Conservation (phyloP, 1,284 basidiomycete species). For the Boletus sp. region DNA sequence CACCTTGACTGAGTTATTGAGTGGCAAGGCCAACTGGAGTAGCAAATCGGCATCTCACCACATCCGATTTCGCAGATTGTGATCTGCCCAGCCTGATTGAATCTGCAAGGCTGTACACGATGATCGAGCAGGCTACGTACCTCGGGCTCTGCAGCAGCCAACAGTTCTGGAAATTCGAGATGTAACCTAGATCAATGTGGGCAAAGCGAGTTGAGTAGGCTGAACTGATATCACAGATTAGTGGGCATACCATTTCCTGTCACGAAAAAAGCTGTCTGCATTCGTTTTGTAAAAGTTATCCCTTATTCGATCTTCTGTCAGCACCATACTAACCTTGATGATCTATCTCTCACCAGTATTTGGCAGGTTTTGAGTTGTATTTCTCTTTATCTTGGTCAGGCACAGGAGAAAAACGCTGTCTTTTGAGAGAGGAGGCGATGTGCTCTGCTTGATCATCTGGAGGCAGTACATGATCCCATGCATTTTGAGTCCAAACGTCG, state of each 20-base stretch:
- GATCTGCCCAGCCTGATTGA: constrained; percentile 65
- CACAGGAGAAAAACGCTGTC: constrained; percentile 68
- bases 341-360: constrained; percentile 51
- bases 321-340: too few relatives aligned
- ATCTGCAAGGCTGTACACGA: constrained; percentile 1
- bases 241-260: constrained; percentile 89
- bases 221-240: too few relatives aligned
- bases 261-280: constrained; percentile 84
- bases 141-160: constrained; percentile 63
- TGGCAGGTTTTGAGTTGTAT: constrained; percentile 72
- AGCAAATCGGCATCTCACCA: constrained; percentile 42
- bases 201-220: background rate
- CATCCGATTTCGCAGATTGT: constrained; percentile 84
- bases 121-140: constrained; percentile 38
- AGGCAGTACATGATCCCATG: constrained; percentile 87
- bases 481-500: constrained; percentile 74
- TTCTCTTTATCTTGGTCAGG: constrained; percentile 60
- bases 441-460: constrained; percentile 72
- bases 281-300: constrained; percentile 88
- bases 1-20: constrained; percentile 47
- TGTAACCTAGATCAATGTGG: constrained; percentile 57
- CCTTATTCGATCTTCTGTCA: constrained; percentile 46
- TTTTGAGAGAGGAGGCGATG: constrained; percentile 64
- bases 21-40: background rate
- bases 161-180: constrained; percentile 86